These are phyloP conservation scores for Coemansia sp. DNA, from an alignment of 192 early-diverging fungal species.

Conservation along the genomic window DNA sequence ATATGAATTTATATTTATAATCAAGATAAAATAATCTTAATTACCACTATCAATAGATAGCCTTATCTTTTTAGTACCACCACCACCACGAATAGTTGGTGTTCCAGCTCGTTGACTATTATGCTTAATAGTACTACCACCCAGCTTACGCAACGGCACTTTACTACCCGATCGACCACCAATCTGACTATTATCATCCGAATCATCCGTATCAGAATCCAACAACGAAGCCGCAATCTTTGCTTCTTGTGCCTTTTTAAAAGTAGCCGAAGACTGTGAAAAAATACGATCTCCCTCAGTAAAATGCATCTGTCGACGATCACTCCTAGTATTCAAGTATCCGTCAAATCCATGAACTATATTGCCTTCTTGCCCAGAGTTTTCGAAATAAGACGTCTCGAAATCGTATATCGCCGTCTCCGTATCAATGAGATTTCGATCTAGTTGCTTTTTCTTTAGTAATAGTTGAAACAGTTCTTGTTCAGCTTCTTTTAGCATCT, in stretches of 20 bases:
- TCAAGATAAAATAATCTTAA: neutral
- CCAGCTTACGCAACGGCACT: neutral
- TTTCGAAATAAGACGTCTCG: slow-evolving; percentile 90
- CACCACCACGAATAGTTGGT: slow-evolving; percentile 24
- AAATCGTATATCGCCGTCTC: slow-evolving; percentile 84
- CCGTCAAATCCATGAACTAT: slow-evolving; percentile 89
- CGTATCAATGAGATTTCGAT: slow-evolving; percentile 70
- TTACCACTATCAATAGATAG: slow-evolving; percentile 37
- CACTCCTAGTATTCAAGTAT: slow-evolving; percentile 68
- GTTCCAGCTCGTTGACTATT: slow-evolving; percentile 28
- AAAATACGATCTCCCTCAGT: slow-evolving; percentile 84
- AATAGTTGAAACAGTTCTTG: slow-evolving; percentile 73
- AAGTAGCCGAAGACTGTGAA: slow-evolving; percentile 70
- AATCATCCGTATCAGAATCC: slow-evolving; percentile 53
- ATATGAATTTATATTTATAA: neutral
- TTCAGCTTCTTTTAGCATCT: slow-evolving; percentile 74
- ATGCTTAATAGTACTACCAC: slow-evolving; percentile 51
- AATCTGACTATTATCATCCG: slow-evolving; percentile 6
- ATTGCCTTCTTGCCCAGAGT: slow-evolving; percentile 82
- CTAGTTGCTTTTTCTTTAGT: slow-evolving; percentile 78
- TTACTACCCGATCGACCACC: slow-evolving; percentile 12
- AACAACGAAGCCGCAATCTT: slow-evolving; percentile 47
- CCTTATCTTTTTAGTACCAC: slow-evolving; percentile 42
- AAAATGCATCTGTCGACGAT: slow-evolving; percentile 66
- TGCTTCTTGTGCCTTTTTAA: slow-evolving; percentile 56